phyloP scores from a whole-genome alignment of 208 protist genomes.

The Herpetomonas tarakana region DNA sequence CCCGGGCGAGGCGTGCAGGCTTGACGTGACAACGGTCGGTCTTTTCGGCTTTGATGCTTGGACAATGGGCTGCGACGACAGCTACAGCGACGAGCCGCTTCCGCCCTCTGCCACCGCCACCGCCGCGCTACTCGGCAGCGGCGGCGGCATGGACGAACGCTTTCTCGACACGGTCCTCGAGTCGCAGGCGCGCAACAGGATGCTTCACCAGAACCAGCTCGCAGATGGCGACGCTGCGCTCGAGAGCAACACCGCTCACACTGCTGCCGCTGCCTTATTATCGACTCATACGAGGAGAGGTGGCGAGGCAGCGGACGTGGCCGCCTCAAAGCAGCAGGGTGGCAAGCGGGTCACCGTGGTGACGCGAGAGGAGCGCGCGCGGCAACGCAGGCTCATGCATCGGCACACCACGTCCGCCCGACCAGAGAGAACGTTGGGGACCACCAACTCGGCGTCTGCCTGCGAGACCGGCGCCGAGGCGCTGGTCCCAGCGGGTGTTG shows the following conservation, averaged over 20 bases:
- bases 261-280: too few species aligned
- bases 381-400: too few species aligned
- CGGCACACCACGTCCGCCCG: neutral
- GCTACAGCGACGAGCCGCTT: conserved; percentile 18
- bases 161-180: neutral
- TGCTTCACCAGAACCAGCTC: neutral
- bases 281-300: too few species aligned
- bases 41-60: conserved; percentile 43
- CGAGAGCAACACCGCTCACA: neutral
- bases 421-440: neutral
- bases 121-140: neutral
- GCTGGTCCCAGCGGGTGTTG: neutral
- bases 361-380: too few species aligned
- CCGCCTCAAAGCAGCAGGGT: too few species aligned
- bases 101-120: neutral
- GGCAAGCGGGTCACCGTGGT: too few species aligned
- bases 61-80: conserved; percentile 19
- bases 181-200: neutral
- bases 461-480: neutral
- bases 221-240: neutral
- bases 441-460: neutral
- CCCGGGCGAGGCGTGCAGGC: neutral
- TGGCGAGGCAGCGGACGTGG: neutral
- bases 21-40: conserved; percentile 18
- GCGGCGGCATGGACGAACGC: neutral